Base-by-base conservation (phyloP, 1,284 basidiomycete species). In the Pseudozyma pruni region DNA sequence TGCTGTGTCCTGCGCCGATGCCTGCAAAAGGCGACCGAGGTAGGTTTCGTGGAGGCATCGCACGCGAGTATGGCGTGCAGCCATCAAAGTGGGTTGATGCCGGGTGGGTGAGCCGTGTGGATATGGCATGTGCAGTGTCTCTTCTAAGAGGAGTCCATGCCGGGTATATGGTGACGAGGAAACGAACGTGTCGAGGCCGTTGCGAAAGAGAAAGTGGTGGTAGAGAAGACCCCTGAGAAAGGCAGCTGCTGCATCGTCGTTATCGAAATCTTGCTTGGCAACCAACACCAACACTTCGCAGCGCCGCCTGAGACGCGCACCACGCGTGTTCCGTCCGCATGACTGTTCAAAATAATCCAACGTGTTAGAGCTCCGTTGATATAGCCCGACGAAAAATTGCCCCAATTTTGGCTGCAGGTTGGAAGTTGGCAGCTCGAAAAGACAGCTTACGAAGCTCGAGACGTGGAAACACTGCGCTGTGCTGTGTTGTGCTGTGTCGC, bases 1-100 rank as follows among this genome's bases (percentile, higher is more conserved):
- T 62, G 50, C 42, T 58, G 40, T 51, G 40, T 1, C 59, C 66
- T 6, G 59, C 54, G 10, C 66, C 59, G 25, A 62, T 61, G 37
- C 66, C 59, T 25, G 66, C 66, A 22, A 69, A 62, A 2, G 66
- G 66, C 38, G 66, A 69, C 17, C 47, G 57, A 4, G 58, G 44
- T 14, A 47, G 32, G 32, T 38, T 56, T 13, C 66, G 66, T 25
- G 66, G 55, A 14, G 66, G 66, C 66, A 62, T 62, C 8, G 19
- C 32, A 13, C 3, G n/a, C n/a, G n/a, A n/a, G n/a, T n/a, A n/a
- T n/a, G n/a, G n/a, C n/a, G n/a, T n/a, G n/a, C n/a, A n/a, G n/a
- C n/a, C n/a, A n/a, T n/a, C n/a, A n/a, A n/a, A n/a, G n/a, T n/a
- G n/a, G n/a, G n/a, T n/a, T n/a, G n/a, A n/a, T n/a, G n/a, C n/a